phyloP scores from a whole-genome alignment of 305 asterid genomes.

The Fraxinus floribunda region DNA sequence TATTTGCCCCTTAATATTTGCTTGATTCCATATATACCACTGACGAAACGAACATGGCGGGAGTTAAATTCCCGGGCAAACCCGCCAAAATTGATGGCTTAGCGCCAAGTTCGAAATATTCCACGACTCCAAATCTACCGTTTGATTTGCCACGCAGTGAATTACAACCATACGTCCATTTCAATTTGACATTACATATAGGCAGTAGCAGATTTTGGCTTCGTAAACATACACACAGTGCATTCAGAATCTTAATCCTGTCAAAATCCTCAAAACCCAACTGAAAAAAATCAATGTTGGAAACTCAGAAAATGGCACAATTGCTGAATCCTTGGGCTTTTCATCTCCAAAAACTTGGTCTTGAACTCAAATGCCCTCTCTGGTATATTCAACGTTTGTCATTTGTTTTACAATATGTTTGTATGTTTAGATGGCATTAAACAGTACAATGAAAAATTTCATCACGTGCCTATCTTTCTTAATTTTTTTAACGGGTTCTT shows the following conservation, averaged over 20 bases:
- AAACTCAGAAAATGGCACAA: constrained; percentile 34
- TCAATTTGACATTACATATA: not conserved
- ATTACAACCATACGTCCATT: not conserved
- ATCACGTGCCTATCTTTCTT: not conserved
- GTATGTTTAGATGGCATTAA: not conserved
- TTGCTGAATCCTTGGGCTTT: constrained; percentile 66
- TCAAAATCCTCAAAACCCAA: not conserved
- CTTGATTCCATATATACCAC: not conserved
- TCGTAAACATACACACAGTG: not conserved
- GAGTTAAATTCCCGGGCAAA: not conserved
- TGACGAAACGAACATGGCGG: not conserved
- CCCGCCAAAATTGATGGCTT: not conserved
- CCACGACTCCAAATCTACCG: not conserved
- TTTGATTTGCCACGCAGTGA: not conserved
- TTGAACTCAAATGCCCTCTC: constrained; percentile 81
- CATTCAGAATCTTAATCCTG: not conserved
- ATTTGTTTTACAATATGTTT: not conserved
- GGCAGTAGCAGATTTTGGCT: not conserved
- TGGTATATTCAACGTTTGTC: constrained; percentile 39
- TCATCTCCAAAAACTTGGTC: constrained; percentile 72
- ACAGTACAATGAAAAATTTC: not conserved
- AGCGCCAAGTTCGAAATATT: not conserved
- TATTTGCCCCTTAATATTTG: not conserved
- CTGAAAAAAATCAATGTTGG: constrained; percentile 38
- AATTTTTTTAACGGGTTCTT: not conserved